Evolutionary conservation across 1,284 basidiomycete genomes (phyloP), one percentile per base, ranked within the genome.

Genomic region (Trichosporon inkin): DNA sequence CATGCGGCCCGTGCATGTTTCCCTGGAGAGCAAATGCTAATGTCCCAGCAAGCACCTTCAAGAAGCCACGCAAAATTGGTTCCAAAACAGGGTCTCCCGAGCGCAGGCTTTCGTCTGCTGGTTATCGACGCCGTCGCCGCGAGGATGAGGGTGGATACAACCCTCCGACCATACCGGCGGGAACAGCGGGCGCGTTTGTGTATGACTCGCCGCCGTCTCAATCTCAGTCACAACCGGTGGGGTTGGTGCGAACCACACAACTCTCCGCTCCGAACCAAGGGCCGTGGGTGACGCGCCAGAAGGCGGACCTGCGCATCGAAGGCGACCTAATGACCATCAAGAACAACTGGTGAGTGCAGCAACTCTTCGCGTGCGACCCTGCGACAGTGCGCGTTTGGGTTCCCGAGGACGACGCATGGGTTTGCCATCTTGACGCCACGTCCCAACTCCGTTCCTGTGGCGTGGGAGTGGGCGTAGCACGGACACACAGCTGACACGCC

Each of bases 281-380:
- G 10, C 60, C 68, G 10, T 65, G 62, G 57, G 56, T 61, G 19
- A 60, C 55, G 20, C 68, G 64, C 41, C 60, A 55, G 8, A 77
- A 77, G 59, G 77, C 77, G 0, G 61, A 66, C 1, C 67, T 82
- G 38, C 72, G 75, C 55, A 64, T 83, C 10, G 71, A 79, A 17
- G 80, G 80, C 28, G 80, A 84, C 65, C 68, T 84, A 28, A 74
- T 76, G 58, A 67, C 74, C 37, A 82, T 84, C 81, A 80, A 81
- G 6, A 73, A 80, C 52, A 81, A 80, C 11, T 84, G 83, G 83
- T 79, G 68, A 67, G 73, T 70, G 41, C 16, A 11, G 20, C 41
- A 49, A n/a, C 28, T 49, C n/a, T 22, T 49, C 44, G 28, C 44
- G n/a, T 49, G 44, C 24, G n/a, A 28, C 24, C n/a, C 22, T 16